Base-by-base conservation (phyloP, 306 rosid species). In the Medicago truncatula region DNA sequence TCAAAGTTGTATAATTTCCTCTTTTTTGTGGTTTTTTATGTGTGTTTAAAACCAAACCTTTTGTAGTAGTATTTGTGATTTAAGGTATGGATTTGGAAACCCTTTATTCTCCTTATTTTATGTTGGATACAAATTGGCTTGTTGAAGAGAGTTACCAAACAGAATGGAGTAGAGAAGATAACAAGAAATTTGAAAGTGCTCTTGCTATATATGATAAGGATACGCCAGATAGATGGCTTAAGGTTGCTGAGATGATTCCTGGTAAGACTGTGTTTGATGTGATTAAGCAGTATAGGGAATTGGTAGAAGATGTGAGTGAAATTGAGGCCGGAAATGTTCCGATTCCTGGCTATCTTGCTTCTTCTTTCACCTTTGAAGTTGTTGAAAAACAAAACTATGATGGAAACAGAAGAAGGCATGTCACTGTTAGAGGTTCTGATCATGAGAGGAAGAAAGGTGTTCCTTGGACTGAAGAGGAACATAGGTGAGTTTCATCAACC, bases 151-250 rank as follows among this genome's bases (percentile, higher is more conserved):
- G 80, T 74, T 69, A 76, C 21, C 76, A 60, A 83, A 78, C 87
- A 41, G 91, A 92, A 69, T 94, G 98, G 98, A 91, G 87, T 18
- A 90, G 38, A 79, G 97, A 94, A 73, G 97, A 94, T 88, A 94
- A 94, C 81, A 94, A 94, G 87, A 61, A 8, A 75, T 94, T 94
- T 69, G 98, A 94, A 79, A 91, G 92, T 18, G 98, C 98, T 25
- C 95, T 94, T 17, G 98, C 98, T 20, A 81, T 90, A 31, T 88
- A 36, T 18, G 97, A 92, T 18, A 85, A 92, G 85, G 90, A 89
- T 67, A 88, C 92, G 0, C 97, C 97, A 1, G 93, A 94, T 70
- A 31, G 96, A 53, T 94, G 97, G 97, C 50, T 41, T 0, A 90
- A 74, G 62, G 87, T 94, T 21, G 93, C 98, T 10, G 81, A 73